Percentiles rank a stretch among this genome's conserved stretches.
These are phyloP conservation scores for Amaranthus cruentus DNA, from an alignment of 148 eudicot genomes.

Conservation along the genomic window DNA sequence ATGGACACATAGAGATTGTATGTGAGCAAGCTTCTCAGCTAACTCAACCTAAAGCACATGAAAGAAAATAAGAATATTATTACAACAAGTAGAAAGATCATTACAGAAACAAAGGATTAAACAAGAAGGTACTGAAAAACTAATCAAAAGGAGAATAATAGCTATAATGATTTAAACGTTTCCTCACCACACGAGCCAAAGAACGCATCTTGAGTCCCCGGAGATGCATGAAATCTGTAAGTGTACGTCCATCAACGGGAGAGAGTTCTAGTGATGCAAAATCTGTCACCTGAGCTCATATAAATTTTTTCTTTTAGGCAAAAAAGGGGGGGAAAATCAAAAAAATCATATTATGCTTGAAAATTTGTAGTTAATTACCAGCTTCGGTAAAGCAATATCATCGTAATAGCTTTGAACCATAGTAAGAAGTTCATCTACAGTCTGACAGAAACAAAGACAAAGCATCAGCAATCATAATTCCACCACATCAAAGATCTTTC, in stretches of 20 bases:
- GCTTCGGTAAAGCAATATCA: conserved; percentile 90
- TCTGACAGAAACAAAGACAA: conserved; percentile 34
- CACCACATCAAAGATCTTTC: neutral
- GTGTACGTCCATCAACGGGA: conserved; percentile 97
- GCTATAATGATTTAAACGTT: neutral
- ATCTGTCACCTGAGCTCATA: conserved; percentile 67
- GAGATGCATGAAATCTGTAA: conserved; percentile 99
- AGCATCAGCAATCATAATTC: neutral
- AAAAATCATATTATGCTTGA: neutral
- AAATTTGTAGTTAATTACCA: conserved; percentile 42
- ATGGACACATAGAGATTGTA: conserved; percentile 94
- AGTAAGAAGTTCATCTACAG: conserved; percentile 71
- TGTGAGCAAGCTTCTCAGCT: conserved; percentile 94
- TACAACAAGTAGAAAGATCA: neutral
- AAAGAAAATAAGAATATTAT: neutral
- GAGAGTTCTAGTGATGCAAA: conserved; percentile 99
- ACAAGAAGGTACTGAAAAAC: neutral
- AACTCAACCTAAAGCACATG: conserved; percentile 61
- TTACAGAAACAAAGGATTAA: neutral
- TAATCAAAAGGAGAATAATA: neutral
- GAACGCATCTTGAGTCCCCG: conserved; percentile 90
- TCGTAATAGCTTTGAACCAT: conserved; percentile 74
- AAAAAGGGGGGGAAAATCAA: neutral
- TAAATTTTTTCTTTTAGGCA: conserved; percentile 14
- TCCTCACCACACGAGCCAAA: conserved; percentile 89